Evolutionary conservation across 2,329 filamentous ascomycete genomes (phyloP).

Genomic region (Amphichorda felina): DNA sequence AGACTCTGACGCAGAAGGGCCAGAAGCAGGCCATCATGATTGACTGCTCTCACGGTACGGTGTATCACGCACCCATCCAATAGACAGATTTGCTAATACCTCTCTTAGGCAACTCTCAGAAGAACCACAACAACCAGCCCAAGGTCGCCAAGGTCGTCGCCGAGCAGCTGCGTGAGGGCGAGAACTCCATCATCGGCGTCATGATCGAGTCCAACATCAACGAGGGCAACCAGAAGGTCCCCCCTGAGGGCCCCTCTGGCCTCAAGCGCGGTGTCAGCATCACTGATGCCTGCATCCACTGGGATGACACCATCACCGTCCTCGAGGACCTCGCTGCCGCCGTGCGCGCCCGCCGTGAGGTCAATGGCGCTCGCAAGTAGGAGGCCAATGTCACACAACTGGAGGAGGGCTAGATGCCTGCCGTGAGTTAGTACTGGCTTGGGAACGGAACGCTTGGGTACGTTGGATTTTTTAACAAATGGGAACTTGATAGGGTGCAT

Average conservation of each 20-base stretch:
- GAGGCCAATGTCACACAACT: constrained; percentile 3
- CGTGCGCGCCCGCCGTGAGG: constrained; percentile 60
- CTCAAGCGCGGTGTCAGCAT: constrained; percentile 88
- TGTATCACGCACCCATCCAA: too few species aligned
- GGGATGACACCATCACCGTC: constrained; percentile 73
- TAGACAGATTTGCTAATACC: too few species aligned
- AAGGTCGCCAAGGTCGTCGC: constrained; percentile 74
- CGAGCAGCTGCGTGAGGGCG: constrained; percentile 78
- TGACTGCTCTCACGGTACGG: constrained; percentile 90
- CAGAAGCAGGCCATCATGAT: constrained; percentile 91
- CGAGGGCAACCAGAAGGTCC: constrained; percentile 82
- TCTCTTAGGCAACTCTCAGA: constrained; percentile 93
- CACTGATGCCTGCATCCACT: constrained; percentile 92
- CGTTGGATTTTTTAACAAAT: too few species aligned
- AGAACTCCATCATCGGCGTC: constrained; percentile 83
- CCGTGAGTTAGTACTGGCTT: too few species aligned
- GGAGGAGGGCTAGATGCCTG: constrained; percentile 5
- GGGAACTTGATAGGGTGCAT: background rate
- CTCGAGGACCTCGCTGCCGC: constrained; percentile 80
- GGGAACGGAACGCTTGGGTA: too few species aligned
- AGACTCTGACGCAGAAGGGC: constrained; percentile 68
- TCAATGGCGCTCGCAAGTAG: constrained; percentile 19
- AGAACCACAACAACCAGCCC: constrained; percentile 95
- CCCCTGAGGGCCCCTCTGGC: constrained; percentile 62
- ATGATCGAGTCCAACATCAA: constrained; percentile 99